Evolutionary conservation across 495 filamentous ascomycete species (phyloP).

Genomic region (Pseudoneurospora amorphoporcata): DNA sequence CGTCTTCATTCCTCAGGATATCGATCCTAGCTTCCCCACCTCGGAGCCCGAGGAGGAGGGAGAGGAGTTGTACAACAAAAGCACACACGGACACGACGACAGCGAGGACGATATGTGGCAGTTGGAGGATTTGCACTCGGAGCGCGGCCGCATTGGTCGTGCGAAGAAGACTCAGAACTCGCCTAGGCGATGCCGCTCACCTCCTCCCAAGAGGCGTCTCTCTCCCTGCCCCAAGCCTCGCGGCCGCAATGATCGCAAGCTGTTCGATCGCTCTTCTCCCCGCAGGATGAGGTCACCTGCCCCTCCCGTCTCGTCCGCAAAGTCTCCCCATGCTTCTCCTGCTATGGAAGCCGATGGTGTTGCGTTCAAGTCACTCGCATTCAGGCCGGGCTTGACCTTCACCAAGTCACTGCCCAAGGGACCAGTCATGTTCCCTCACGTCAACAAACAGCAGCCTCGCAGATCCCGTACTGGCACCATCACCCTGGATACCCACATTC

Average conservation of each 20-base stretch:
- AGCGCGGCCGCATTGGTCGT: constrained; percentile 27
- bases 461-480: constrained; percentile 16
- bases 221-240: constrained; percentile 40
- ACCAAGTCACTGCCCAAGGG: constrained; percentile 74
- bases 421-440: constrained; percentile 56
- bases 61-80: constrained; percentile 44
- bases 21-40: constrained; percentile 92
- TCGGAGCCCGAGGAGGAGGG: constrained; percentile 81
- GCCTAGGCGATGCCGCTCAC: constrained; percentile 36
- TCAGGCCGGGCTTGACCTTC: constrained; percentile 50
- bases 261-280: constrained; percentile 57
- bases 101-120: constrained; percentile 51
- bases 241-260: constrained; percentile 46
- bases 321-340: constrained; percentile 39
- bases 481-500: constrained; percentile 41
- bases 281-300: constrained; percentile 58
- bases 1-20: constrained; percentile 76
- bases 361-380: constrained; percentile 49
- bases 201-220: constrained; percentile 33
- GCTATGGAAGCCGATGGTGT: constrained; percentile 23
- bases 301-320: constrained; percentile 24
- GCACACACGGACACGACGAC: constrained; percentile 28
- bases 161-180: constrained; percentile 28
- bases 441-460: constrained; percentile 17
- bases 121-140: constrained; percentile 41